These are phyloP conservation scores for Rhizopogon salebrosus DNA, from an alignment of 768 basidiomycete genomes.

Conservation along the genomic window DNA sequence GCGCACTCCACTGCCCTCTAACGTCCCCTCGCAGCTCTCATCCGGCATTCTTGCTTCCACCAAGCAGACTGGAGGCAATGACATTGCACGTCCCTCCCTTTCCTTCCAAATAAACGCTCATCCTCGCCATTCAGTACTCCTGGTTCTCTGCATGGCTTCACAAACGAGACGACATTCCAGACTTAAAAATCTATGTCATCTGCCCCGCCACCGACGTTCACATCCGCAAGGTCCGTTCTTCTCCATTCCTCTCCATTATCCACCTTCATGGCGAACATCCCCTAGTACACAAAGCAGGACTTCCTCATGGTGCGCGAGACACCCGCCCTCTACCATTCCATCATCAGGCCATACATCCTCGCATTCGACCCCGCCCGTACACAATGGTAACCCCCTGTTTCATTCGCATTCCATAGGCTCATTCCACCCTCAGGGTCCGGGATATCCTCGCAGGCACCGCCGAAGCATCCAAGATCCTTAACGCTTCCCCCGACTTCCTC, in stretches of 20 bases:
- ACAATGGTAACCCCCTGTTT: constrained; percentile 55
- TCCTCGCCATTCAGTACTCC: constrained; percentile 52
- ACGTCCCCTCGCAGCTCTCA: constrained; percentile 32
- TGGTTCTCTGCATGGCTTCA: constrained; percentile 76
- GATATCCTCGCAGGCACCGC: constrained; percentile 75
- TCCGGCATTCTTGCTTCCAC: constrained; percentile 35
- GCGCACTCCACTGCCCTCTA: constrained; percentile 60
- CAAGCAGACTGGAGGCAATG: constrained; percentile 52
- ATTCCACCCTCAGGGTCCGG: constrained; percentile 56
- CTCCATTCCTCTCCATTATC: neutral
- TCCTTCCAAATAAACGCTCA: neutral
- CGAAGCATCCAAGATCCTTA: constrained; percentile 71
- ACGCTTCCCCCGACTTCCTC: constrained; percentile 58
- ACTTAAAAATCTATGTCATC: constrained; percentile 81
- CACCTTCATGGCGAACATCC: no score
- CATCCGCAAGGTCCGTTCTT: constrained; percentile 66
- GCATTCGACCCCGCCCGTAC: constrained; percentile 73
- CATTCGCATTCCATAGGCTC: neutral
- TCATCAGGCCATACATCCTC: constrained; percentile 77
- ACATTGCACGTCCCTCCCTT: constrained; percentile 47
- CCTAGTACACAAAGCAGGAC: constrained; percentile 73
- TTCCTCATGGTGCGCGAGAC: constrained; percentile 78
- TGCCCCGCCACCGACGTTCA: constrained; percentile 89
- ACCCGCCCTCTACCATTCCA: constrained; percentile 60
- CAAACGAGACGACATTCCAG: constrained; percentile 36